phyloP scores from a whole-genome alignment of 441 rosid genomes.

The Aleurites moluccanus region DNA sequence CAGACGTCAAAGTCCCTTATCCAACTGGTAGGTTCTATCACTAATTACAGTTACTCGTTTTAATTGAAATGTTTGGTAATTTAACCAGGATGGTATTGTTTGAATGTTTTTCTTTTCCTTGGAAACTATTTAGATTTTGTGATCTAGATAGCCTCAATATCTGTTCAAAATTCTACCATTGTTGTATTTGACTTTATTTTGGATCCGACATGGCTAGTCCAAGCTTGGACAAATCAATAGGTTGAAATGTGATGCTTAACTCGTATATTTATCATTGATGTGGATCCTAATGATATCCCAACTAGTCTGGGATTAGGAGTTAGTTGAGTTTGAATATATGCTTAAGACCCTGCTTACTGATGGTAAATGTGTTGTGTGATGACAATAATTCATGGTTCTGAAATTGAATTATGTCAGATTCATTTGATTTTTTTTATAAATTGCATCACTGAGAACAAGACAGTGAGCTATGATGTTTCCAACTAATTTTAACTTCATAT shows the following conservation, averaged over 20 bases:
- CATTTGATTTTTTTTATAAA: conserved; percentile 1
- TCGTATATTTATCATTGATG: not conserved
- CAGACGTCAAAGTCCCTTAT: conserved; percentile 70
- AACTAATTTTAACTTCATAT: conserved; percentile 10
- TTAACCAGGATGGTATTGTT: not conserved
- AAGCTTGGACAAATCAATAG: not conserved
- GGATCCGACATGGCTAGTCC: conserved; percentile 2
- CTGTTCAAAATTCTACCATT: conserved; percentile 1
- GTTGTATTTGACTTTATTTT: not conserved
- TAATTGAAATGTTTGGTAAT: conserved; percentile 10
- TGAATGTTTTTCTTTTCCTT: not conserved
- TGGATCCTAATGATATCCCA: not conserved
- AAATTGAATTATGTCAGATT: conserved; percentile 1
- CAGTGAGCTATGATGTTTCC: not conserved
- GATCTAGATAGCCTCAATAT: not conserved
- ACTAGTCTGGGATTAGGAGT: not conserved
- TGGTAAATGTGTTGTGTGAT: conserved; percentile 13
- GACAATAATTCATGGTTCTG: not conserved
- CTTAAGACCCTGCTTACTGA: not conserved
- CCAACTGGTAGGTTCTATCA: conserved; percentile 68
- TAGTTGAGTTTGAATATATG: not conserved
- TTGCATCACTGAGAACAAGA: not conserved
- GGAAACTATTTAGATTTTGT: conserved; percentile 3
- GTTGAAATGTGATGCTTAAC: not conserved
- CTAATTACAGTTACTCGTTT: conserved; percentile 8